Percentiles rank a stretch among this genome's conserved stretches.
Conservation (phyloP, 1,284 basidiomycete genomes). For the Rhizoctonia solani region DNA sequence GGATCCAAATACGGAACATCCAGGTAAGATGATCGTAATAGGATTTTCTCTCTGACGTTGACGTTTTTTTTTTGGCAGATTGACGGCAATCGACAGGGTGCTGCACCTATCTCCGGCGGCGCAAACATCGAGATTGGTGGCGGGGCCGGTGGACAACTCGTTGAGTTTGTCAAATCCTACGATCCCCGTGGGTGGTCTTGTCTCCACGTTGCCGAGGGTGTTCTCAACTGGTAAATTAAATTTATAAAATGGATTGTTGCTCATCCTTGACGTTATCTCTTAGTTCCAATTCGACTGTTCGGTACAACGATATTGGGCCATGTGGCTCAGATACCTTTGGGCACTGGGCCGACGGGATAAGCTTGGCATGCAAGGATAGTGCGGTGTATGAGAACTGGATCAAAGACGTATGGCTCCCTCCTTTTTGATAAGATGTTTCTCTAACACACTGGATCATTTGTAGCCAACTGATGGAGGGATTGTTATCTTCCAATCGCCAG, state of each 20-base stretch:
- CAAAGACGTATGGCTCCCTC: slow-evolving; percentile 44
- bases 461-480: slow-evolving; percentile 77
- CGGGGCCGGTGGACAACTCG: slow-evolving; percentile 63
- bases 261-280: background rate
- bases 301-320: slow-evolving; percentile 79
- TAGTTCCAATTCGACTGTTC: slow-evolving; percentile 62
- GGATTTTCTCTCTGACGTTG: slow-evolving; percentile 20
- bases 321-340: slow-evolving; percentile 58
- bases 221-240: slow-evolving; percentile 52
- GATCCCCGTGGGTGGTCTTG: slow-evolving; percentile 77
- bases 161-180: slow-evolving; percentile 71
- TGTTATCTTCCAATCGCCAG: slow-evolving; percentile 82
- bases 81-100: slow-evolving; percentile 63
- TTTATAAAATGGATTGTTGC: background rate
- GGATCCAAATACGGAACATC: slow-evolving; percentile 67
- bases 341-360: slow-evolving; percentile 86
- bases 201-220: slow-evolving; percentile 69
- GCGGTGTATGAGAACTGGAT: slow-evolving; percentile 74
- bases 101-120: slow-evolving; percentile 59
- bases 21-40: no score
- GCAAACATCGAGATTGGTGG: slow-evolving; percentile 81
- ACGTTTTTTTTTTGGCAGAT: slow-evolving; percentile 51
- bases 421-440: background rate
- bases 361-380: slow-evolving; percentile 69
- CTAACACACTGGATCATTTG: slow-evolving; percentile 44